Base-by-base conservation (phyloP, 2,329 filamentous ascomycete genomes). In the Dactylellina parvicollis region DNA sequence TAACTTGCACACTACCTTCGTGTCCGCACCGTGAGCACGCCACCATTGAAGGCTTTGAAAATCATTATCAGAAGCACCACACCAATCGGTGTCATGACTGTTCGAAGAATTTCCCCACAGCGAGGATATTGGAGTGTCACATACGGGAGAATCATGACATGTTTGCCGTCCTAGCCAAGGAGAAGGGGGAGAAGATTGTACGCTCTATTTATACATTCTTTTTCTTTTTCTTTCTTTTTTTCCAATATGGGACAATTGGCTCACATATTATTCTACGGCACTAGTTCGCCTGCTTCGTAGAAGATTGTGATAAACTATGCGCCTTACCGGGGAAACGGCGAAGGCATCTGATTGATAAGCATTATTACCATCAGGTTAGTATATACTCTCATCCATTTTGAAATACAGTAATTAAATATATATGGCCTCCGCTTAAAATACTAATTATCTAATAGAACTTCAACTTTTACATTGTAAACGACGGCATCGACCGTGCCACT, bases 71-170 rank as follows among this genome's bases (percentile, higher is more conserved):
- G 14, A 74, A 74, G 34, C 46, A 67, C 47, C 70, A 74, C n/a
- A 74, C 49, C 1, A 74, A 67, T 36, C 61, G 70, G 10, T 74
- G 70, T 57, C 55, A 66, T 38, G 70, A 74, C 14, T 74, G 70
- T 66, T 40, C 34, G 8, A 66, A 64, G 36, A 74, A 74, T 42
- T 74, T 74, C 18, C 70, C 70, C 3, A 61, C 70, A 7, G 38
- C 16, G 49, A 54, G 70, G 34, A 74, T 74, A 26, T 47, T 74
- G 18, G 61, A 74, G 8, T 74, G 70, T 56, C 70, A 74, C 46
- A 74, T 74, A 22, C 42, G 59, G 9, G 70, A 74, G 61, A 74
- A 74, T 38, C 70, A 74, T 61, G 70, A 74, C 50, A 74, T 67
- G 70, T 74, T 74, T 57, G 61, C 61, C 1, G 57, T 67, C 7